These are phyloP conservation scores for Teratosphaeria gauchensis DNA, from an alignment of 2,329 filamentous ascomycete species.

Conservation along the genomic window DNA sequence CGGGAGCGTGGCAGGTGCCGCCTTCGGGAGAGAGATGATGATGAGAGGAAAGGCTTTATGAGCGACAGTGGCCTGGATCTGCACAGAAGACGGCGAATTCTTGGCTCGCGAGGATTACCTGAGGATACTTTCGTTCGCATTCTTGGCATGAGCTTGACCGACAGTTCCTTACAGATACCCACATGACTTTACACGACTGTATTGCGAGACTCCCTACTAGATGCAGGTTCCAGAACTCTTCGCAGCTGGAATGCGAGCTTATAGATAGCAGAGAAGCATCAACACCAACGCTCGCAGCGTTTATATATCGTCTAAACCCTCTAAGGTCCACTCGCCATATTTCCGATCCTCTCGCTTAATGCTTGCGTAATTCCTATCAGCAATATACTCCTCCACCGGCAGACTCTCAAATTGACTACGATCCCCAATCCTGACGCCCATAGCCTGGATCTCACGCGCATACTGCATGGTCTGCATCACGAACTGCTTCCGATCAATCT, in stretches of 20 bases:
- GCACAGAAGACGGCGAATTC: no score
- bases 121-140: no score
- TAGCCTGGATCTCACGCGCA: slow-evolving; percentile 29
- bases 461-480: slow-evolving; percentile 29
- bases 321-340: slow-evolving; percentile 7
- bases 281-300: background rate
- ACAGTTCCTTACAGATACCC: background rate
- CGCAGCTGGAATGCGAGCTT: no score
- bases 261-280: background rate
- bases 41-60: background rate
- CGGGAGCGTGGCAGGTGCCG: background rate
- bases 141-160: background rate
- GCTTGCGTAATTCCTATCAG: slow-evolving; percentile 14
- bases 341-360: slow-evolving; percentile 5
- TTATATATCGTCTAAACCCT: slow-evolving; percentile 7
- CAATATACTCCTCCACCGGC: slow-evolving; percentile 29
- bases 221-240: no score
- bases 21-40: background rate
- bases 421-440: slow-evolving; percentile 31
- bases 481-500: slow-evolving; percentile 27
- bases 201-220: no score
- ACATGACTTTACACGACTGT: background rate
- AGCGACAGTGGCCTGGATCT: background rate
- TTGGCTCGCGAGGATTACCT: no score
- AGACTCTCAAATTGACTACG: slow-evolving; percentile 31